These are phyloP conservation scores for Botrytis porri DNA, from an alignment of 2,329 filamentous ascomycete species.

Conservation along the genomic window DNA sequence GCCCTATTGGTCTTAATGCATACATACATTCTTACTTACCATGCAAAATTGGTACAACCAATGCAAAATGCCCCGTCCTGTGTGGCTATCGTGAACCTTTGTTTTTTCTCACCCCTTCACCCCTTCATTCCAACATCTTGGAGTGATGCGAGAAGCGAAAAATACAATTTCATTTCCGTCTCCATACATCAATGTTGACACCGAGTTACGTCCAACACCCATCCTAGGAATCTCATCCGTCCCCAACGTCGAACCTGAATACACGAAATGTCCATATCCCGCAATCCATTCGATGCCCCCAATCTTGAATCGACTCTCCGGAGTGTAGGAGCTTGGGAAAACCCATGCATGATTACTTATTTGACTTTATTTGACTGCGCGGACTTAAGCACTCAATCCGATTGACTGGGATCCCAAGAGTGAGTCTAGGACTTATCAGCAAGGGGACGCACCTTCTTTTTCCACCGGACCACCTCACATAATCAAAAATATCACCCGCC, in stretches of 20 bases:
- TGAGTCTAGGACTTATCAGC: neutral
- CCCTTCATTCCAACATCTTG: conserved; percentile 3
- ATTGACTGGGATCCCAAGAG: neutral
- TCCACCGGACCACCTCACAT: conserved; percentile 6
- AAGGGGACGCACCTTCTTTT: neutral
- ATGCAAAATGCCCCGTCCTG: neutral
- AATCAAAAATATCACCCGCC: conserved; percentile 8
- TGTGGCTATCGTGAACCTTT: neutral
- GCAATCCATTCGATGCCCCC: neutral
- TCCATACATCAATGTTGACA: neutral
- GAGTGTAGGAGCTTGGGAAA: conserved; percentile 2
- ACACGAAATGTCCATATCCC: neutral
- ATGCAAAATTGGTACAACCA: neutral
- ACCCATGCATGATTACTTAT: neutral
- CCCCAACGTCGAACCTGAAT: neutral
- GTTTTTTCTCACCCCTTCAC: neutral
- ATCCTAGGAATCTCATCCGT: neutral
- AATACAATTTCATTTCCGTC: neutral
- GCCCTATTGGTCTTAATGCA: neutral
- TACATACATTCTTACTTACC: neutral
- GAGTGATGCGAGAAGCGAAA: neutral
- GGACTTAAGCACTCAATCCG: neutral
- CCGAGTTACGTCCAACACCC: neutral
- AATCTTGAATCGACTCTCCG: neutral
- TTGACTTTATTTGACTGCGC: neutral